Base-by-base conservation (phyloP, 345 rosid species). In the Citrus mangshanensis region DNA sequence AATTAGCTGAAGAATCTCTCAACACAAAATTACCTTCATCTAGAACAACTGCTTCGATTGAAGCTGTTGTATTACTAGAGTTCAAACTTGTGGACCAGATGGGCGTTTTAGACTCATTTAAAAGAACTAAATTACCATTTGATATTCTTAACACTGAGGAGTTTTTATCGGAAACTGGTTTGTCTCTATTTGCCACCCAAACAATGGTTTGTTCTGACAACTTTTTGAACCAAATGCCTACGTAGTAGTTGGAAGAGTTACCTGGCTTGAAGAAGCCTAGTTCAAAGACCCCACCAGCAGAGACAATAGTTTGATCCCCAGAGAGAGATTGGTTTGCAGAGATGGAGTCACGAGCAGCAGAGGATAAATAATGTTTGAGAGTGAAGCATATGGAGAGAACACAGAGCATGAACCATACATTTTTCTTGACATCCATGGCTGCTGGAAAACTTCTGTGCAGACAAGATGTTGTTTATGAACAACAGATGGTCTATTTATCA, bases 151-250 rank as follows among this genome's bases (percentile, higher is more conserved):
- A 82, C 46, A 79, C 80, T 0, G 95, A 85, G 18, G 89, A 80
- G 72, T 3, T 38, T 24, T 67, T 85, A 73, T 90, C 85, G 25
- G 80, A 76, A 78, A 93, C 81, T 5, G 97, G 93, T n/a, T 38
- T 77, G 40, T 85, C 91, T 71, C 97, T 86, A 72, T 93, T 95
- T 61, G 98, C 97, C 9, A 93, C 94, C 98, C 97, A 93, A 35
- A 92, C 89, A 1, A 81, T 0, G 54, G 92, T 89, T 68, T 0
- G 85, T n/a, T 1, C 0, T 65, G 89, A 68, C 35, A 93, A 76
- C 40, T 80, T 68, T 2, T 76, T 58, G 82, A 89, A 93, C 97
- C 92, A 89, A 79, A 89, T 90, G 68, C 93, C 96, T 76, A 95
- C 76, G 70, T 95, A 95, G 85, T 79, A 87, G 27, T 87, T 89